These are phyloP conservation scores for Ogataea paraovalis DNA, from an alignment of 805 yeast species.

Conservation along the genomic window DNA sequence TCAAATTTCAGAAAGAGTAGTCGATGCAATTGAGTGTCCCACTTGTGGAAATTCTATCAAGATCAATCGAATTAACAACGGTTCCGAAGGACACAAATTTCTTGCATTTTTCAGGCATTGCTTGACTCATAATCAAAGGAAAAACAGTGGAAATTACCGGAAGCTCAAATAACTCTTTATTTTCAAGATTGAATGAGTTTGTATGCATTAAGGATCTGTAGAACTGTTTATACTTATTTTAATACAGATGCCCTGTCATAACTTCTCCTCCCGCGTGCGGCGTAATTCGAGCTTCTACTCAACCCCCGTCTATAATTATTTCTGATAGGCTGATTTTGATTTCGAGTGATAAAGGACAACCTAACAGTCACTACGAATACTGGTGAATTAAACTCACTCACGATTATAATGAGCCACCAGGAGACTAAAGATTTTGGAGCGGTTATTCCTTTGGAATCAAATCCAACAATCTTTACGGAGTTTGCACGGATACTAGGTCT, in stretches of 20 bases:
- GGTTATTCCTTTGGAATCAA: slow-evolving; percentile 86
- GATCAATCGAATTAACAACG: slow-evolving; percentile 16
- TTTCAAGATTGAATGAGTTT: no score
- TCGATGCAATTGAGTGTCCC: slow-evolving; percentile 24
- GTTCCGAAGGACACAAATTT: slow-evolving; percentile 19
- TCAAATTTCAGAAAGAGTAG: slow-evolving; percentile 11
- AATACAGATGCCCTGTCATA: no score
- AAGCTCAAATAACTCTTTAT: not conserved
- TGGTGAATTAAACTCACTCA: no score
- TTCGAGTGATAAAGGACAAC: no score
- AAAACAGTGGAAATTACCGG: slow-evolving; percentile 13
- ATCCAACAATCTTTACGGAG: slow-evolving; percentile 75
- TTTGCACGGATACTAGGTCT: slow-evolving; percentile 71
- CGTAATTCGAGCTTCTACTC: no score
- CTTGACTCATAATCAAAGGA: slow-evolving; percentile 25
- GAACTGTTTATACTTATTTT: no score
- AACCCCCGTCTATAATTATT: no score
- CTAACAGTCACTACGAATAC: no score
- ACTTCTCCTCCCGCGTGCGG: no score
- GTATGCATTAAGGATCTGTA: no score
- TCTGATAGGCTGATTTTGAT: no score
- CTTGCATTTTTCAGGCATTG: slow-evolving; percentile 28
- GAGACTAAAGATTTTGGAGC: slow-evolving; percentile 22
- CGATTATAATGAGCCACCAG: not conserved
- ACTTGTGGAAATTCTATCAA: slow-evolving; percentile 19